Base-by-base conservation (phyloP, 176 grass and related monocot species). In the Cenchrus americanus region DNA sequence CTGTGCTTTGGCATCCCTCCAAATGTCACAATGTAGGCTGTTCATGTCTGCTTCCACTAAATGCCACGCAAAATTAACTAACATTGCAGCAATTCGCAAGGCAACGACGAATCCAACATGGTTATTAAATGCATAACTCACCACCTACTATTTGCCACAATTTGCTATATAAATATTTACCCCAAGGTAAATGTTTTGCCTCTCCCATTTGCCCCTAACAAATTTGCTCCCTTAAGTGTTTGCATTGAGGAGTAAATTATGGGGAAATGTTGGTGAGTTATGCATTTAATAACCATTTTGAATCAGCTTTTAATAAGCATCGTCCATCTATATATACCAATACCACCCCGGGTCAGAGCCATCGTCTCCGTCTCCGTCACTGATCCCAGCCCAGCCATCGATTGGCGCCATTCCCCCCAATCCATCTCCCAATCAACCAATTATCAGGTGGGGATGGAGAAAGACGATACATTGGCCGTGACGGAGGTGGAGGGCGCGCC, bases 11-110 rank as follows among this genome's bases (percentile, higher is more conserved):
- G 15, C 5, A 55, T 63, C 10, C 1, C 68, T 51, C 69, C 70
- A 73, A 52, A 73, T 73, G 70, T 73, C 47, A 51, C 70, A 52
- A 73, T 52, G 70, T 73, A 18, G 69, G 21, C 14, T 70, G 18
- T 47, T 44, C 67, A 47, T 70, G 21, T 47, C 69, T 27, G 14
- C 44, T 14, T 72, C 44, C 22, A 44, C 43, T 5, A 14, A 62
- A 67, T 14, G 49, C 49, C 15, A 5, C 51, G 50, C 51, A 18
- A 54, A 17, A 54, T 18, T 54, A 8, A 54, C 13, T 54, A 8
- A 55, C 53, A 55, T 8, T 12, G 12, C 69, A 17, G 12, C 69
- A 17, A 72, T 50, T 71, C 0, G 13, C 69, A 22, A 14, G 21
- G 43, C 68, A 13, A 24, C 68, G 69, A 50, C 8, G 47, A 49